Evolutionary conservation across 345 rosid species (phyloP), one percentile per base, ranked within the genome.

Genomic region (Acer campestre): DNA sequence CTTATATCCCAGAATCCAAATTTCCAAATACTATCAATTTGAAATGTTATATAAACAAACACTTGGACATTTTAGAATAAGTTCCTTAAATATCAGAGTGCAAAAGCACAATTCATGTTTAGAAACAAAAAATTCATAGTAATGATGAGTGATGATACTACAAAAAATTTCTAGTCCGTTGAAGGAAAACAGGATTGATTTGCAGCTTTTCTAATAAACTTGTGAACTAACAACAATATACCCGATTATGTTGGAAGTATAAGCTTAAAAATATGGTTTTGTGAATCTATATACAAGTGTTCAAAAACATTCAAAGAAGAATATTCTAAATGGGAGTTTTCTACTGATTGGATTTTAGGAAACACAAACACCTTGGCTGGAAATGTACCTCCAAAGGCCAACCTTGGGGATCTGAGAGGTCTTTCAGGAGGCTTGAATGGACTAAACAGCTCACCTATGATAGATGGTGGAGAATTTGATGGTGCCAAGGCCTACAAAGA

Each of bases 401-500:
- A 82, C 74, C 84, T 89, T 2, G 92, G 92, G 35, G 92, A 89
- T 83, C 16, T 89, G 84, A 86, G 90, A 80, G 92, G 92, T 16
- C 84, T 89, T 51, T 85, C 84, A 0, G 90, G 90, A 71, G 89
- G 92, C 18, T 80, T 89, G 81, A 85, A 78, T 35, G 88, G 87
- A 61, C 76, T 86, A 56, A 89, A 86, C 84, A 85, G 79, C 77
- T 87, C 92, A 2, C 22, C 90, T 65, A 89, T 89, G 92, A 82
- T 89, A 29, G 90, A 89, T 10, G 92, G 92, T 12, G 92, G 86
- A 17, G 83, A 84, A 9, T 89, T 89, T 17, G 92, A 89, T 74
- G 90, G 92, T 13, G 92, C 92, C 49, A 86, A 89, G 81, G 90
- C 92, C 74, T 89, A 89, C 82, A 89, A 89, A 81, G 92, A 87